Conservation (phyloP, 306 rosid genomes). For the Quercus dentata region DNA sequence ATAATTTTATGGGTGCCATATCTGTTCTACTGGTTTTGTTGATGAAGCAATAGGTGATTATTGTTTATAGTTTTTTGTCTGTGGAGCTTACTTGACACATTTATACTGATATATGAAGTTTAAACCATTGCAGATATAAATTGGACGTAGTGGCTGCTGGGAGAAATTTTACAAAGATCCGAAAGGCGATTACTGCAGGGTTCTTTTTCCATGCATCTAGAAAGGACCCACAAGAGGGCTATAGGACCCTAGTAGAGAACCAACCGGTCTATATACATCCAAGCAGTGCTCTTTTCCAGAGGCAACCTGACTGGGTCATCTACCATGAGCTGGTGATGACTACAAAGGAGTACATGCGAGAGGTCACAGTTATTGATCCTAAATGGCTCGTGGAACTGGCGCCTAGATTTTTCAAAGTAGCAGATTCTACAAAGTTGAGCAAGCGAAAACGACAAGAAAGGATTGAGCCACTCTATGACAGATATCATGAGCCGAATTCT, state of each 20-base stretch:
- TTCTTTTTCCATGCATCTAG: conserved; percentile 79
- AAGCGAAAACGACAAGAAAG: too few species aligned
- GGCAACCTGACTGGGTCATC: conserved; percentile 62
- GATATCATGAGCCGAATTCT: conserved; percentile 92
- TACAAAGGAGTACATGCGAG: conserved; percentile 78
- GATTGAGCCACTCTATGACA: conserved; percentile 39
- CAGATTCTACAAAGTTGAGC: conserved; percentile 22
- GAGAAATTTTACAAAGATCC: conserved; percentile 65
- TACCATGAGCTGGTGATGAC: too few species aligned
- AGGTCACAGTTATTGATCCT: conserved; percentile 75
- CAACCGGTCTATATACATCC: conserved; percentile 87
- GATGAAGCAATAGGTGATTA: not conserved
- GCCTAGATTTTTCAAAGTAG: conserved; percentile 76
- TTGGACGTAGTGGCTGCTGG: conserved; percentile 86
- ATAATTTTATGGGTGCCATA: not conserved
- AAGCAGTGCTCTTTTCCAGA: conserved; percentile 73
- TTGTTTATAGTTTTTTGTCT: not conserved
- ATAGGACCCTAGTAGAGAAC: conserved; percentile 81
- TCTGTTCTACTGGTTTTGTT: not conserved
- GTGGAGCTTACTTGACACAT: not conserved
- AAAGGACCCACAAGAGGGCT: conserved; percentile 90
- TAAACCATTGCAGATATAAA: conserved; percentile 60
- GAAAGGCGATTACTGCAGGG: conserved; percentile 88
- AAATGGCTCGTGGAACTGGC: conserved; percentile 93
- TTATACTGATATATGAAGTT: not conserved